A percentile compares a stretch with the other conserved stretches of the same genome.
Evolutionary conservation across 164 flowering plant genomes (phyloP).

Genomic region (Piper betle): DNA sequence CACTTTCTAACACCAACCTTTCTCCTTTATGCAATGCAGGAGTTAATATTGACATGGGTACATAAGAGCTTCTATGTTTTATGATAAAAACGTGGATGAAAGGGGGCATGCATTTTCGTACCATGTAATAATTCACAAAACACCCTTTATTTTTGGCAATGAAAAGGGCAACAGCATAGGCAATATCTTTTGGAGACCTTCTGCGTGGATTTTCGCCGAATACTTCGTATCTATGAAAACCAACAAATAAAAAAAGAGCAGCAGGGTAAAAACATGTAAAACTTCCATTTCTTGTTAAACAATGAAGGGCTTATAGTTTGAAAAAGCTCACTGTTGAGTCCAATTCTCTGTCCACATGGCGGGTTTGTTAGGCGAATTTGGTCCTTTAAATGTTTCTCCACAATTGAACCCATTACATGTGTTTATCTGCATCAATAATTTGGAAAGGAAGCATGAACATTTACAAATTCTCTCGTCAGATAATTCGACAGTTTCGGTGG

Average conservation of each 20-base stretch:
- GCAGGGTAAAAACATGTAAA: background rate
- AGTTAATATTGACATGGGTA: no score
- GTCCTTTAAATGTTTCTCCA: slow-evolving; percentile 78
- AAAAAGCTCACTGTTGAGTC: slow-evolving; percentile 55
- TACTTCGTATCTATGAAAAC: slow-evolving; percentile 35
- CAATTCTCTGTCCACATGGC: slow-evolving; percentile 93
- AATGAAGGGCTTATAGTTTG: background rate
- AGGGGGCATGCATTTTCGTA: slow-evolving; percentile 11
- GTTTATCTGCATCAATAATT: slow-evolving; percentile 51
- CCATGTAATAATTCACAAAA: slow-evolving; percentile 91
- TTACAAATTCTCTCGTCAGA: background rate
- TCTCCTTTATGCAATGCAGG: no score
- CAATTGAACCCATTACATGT: slow-evolving; percentile 81
- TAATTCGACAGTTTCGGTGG: background rate
- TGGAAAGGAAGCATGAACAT: background rate
- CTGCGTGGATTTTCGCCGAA: slow-evolving; percentile 41
- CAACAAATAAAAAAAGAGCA: background rate
- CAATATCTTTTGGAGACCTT: slow-evolving; percentile 68
- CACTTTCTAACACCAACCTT: no score
- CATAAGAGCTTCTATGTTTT: no score
- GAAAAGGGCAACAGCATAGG: slow-evolving; percentile 64
- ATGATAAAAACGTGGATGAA: background rate
- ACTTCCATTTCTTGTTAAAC: background rate
- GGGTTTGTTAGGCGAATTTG: slow-evolving; percentile 83
- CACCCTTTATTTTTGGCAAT: slow-evolving; percentile 51